Conservation (phyloP, 225 moss, liverwort and hornwort species). For the Marchantia paleacea region DNA sequence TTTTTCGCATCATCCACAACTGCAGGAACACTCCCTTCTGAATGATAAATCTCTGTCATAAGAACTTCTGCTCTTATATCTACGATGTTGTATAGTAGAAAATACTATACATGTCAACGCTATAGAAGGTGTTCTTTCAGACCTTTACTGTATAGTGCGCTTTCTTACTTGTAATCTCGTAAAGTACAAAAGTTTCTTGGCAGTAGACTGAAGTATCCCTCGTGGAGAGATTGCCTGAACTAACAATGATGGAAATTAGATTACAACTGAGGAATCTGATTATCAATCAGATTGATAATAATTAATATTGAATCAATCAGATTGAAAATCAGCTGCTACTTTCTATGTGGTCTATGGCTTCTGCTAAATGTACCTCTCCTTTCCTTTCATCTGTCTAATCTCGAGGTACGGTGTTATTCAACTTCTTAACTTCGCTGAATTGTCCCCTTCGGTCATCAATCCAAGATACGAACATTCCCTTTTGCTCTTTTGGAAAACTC, state of each 20-base stretch:
- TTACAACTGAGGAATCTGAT: slow-evolving; percentile 16
- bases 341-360: not conserved
- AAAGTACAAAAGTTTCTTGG: slow-evolving; percentile 22
- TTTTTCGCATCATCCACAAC: no score
- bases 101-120: not conserved
- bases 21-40: not conserved
- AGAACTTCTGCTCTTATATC: not conserved
- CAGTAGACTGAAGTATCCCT: slow-evolving; percentile 20
- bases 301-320: not conserved
- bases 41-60: not conserved
- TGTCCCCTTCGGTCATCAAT: not conserved
- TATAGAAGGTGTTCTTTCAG: slow-evolving; percentile 18
- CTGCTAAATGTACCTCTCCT: not conserved
- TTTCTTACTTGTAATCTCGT: slow-evolving; percentile 25
- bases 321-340: slow-evolving; percentile 1
- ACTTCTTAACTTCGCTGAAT: not conserved
- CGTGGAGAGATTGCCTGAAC: slow-evolving; percentile 22
- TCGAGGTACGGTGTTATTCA: not conserved
- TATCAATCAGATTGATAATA: slow-evolving; percentile 7
- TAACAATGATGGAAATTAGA: slow-evolving; percentile 23
- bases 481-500: not conserved
- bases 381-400: not conserved
- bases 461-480: not conserved
- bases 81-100: slow-evolving; percentile 1
- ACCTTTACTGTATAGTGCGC: slow-evolving; percentile 18